Evolutionary conservation across 192 early-diverging fungal species (phyloP), one percentile per base, ranked within the genome.

Genomic region (Coemansia sp.): DNA sequence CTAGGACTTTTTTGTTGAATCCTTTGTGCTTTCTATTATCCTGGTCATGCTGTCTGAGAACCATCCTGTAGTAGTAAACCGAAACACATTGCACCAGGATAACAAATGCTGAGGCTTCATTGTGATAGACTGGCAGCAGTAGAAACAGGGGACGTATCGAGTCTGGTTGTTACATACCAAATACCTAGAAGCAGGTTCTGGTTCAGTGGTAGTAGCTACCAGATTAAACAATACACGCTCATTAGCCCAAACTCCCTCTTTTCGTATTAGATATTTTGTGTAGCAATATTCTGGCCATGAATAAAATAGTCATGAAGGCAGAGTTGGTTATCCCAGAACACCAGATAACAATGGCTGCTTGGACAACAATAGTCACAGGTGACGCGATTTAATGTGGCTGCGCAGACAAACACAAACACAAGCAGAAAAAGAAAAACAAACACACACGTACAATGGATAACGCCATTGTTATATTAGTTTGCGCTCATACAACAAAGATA

Each of bases 381-480:
- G 49, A 52, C 21, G 21, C 26, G n/a, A 22, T 52, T 52, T 52
- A 52, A 52, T 52, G 49, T 22, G 26, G 19, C 49, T 52, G 49
- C 49, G 49, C 21, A 19, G 7, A 4, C 5, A 22, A 3, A 0
- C 8, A 8, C 26, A 0, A 22, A n/a, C n/a, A n/a, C n/a, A n/a
- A n/a, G n/a, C n/a, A n/a, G n/a, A n/a, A n/a, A n/a, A n/a, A n/a
- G n/a, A n/a, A n/a, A n/a, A n/a, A n/a, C n/a, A n/a, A n/a, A n/a
- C n/a, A n/a, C n/a, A n/a, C n/a, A n/a, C n/a, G n/a, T n/a, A n/a
- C n/a, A n/a, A n/a, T n/a, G n/a, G n/a, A n/a, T n/a, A 22, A 22
- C 49, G 49, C 49, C 49, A 52, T 21, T 42, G 6, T 42, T 42
- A 42, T 42, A 52, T 6, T 7, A 22, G 19, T 12, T 52, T 48